Evolutionary conservation across 495 filamentous ascomycete species (phyloP).

Genomic region (Aspergillus coremiiformis): DNA sequence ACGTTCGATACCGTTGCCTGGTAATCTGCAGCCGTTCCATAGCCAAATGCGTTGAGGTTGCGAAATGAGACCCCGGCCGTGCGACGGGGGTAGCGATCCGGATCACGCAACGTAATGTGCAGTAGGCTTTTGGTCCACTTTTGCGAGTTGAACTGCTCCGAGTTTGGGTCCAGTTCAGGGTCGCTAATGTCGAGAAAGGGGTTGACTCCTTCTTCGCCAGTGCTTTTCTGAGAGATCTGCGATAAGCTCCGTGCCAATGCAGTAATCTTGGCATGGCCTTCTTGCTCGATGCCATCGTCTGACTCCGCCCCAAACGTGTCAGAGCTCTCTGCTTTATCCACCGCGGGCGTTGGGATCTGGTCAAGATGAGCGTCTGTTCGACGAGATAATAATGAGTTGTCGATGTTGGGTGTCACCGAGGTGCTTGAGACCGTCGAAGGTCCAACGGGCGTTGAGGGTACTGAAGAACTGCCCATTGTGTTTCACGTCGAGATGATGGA

Average conservation of each 20-base stretch:
- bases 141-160: conserved; percentile 36
- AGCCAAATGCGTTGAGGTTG: conserved; percentile 66
- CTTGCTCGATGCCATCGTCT: conserved; percentile 21
- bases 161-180: conserved; percentile 38
- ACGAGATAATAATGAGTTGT: conserved; percentile 7
- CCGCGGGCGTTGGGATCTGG: not conserved
- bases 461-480: conserved; percentile 6
- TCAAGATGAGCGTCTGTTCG: not conserved
- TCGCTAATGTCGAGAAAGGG: conserved; percentile 38
- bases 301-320: conserved; percentile 13
- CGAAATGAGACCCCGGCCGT: conserved; percentile 42
- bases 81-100: conserved; percentile 37
- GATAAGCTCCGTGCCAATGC: conserved; percentile 37
- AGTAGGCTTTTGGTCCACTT: conserved; percentile 43
- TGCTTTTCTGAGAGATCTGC: conserved; percentile 28
- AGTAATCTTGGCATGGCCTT: conserved; percentile 28
- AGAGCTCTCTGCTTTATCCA: conserved; percentile 12
- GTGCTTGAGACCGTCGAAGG: conserved; percentile 9
- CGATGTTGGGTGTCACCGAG: conserved; percentile 2
- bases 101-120: conserved; percentile 33
- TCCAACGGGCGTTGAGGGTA: conserved; percentile 19
- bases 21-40: conserved; percentile 64
- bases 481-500: not conserved
- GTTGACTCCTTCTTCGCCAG: conserved; percentile 26
- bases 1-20: conserved; percentile 64